These are phyloP conservation scores for Fusarium incarnatum DNA, from an alignment of 2,329 filamentous ascomycete species.

Conservation along the genomic window DNA sequence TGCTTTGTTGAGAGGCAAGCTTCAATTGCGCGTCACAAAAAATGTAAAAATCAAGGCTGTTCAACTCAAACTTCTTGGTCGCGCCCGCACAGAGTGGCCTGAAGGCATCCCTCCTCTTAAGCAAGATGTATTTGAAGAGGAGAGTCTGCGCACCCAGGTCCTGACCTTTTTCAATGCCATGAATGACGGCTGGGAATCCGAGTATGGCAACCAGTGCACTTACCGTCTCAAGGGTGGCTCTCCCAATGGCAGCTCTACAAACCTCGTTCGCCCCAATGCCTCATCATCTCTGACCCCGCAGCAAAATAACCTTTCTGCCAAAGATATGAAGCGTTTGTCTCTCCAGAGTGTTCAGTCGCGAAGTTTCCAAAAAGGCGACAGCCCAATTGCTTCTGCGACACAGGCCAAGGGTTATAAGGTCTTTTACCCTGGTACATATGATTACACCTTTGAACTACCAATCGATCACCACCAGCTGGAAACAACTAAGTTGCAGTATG, in stretches of 20 bases:
- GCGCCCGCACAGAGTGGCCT: constrained; percentile 93
- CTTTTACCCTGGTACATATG: constrained; percentile 78
- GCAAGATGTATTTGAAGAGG: constrained; percentile 83
- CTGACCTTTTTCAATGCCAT: constrained; percentile 92
- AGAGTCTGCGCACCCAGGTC: constrained; percentile 87
- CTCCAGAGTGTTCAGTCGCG: constrained; percentile 84
- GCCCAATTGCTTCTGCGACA: constrained; percentile 68
- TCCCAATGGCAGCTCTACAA: constrained; percentile 53
- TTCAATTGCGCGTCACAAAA: constrained; percentile 86
- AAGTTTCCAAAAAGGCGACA: constrained; percentile 86
- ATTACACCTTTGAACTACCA: constrained; percentile 84
- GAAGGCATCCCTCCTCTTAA: constrained; percentile 93
- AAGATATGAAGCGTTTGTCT: constrained; percentile 75
- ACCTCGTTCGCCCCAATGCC: constrained; percentile 42
- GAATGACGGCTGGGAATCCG: constrained; percentile 69
- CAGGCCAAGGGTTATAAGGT: constrained; percentile 82
- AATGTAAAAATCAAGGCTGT: constrained; percentile 93
- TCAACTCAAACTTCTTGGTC: constrained; percentile 85
- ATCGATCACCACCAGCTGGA: constrained; percentile 91
- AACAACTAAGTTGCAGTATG: constrained; percentile 87
- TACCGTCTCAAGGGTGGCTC: constrained; percentile 60
- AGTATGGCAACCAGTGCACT: constrained; percentile 72
- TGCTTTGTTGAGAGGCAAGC: constrained; percentile 84
- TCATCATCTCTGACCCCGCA: constrained; percentile 40
- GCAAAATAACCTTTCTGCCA: constrained; percentile 52